These are phyloP conservation scores for Salisapilia sapeloensis DNA, from an alignment of 352 stramenopile species.

Conservation along the genomic window DNA sequence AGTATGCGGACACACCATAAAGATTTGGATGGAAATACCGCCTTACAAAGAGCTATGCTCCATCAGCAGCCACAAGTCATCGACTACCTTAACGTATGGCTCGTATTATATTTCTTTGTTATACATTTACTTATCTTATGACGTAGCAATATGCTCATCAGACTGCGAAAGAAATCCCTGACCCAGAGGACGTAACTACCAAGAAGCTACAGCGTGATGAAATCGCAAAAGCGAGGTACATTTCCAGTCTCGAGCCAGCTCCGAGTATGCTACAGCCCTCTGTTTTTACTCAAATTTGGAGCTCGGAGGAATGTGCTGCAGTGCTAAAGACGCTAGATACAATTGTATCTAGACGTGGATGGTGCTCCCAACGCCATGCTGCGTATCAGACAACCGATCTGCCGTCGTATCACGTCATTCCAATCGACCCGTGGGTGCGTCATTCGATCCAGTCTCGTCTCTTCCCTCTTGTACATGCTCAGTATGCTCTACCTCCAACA, in stretches of 20 bases:
- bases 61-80: conserved; percentile 17
- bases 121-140: too few species aligned
- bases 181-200: conserved; percentile 5
- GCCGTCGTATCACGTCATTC: conserved; percentile 46
- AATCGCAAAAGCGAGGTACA: conserved; percentile 23
- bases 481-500: conserved; percentile 17
- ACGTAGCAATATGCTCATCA: too few species aligned
- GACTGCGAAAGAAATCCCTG: not conserved
- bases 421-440: conserved; percentile 49
- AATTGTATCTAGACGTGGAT: conserved; percentile 22
- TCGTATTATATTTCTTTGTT: too few species aligned
- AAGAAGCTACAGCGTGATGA: conserved; percentile 17
- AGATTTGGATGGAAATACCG: conserved; percentile 51
- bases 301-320: conserved; percentile 17
- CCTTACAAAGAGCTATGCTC: conserved; percentile 25
- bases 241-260: conserved; percentile 24
- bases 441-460: conserved; percentile 20
- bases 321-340: conserved; percentile 22
- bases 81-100: conserved; percentile 15
- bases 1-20: conserved; percentile 4
- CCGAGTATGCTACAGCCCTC: conserved; percentile 17
- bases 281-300: conserved; percentile 36
- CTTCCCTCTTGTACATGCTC: conserved; percentile 32
- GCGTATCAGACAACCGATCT: conserved; percentile 78
- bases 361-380: conserved; percentile 58